phyloP scores from a whole-genome alignment of 805 yeast genomes.

The Pichia occidentalis region DNA sequence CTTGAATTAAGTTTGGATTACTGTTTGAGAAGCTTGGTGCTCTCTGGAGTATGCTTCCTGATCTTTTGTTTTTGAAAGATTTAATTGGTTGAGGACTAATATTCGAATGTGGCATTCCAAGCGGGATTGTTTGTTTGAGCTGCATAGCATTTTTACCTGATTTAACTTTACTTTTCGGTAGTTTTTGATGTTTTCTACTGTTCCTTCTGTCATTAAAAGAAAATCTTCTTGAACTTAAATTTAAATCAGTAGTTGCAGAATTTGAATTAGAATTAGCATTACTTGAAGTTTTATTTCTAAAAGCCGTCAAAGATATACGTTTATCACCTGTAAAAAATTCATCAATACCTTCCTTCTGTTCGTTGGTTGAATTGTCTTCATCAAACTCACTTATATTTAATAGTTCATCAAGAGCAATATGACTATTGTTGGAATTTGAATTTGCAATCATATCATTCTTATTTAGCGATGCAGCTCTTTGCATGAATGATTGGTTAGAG shows the following conservation, averaged over 20 bases:
- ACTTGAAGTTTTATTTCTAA: slow-evolving; percentile 56
- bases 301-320: slow-evolving; percentile 80
- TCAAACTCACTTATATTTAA: slow-evolving; percentile 85
- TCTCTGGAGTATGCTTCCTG: no score
- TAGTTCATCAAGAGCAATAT: slow-evolving; percentile 59
- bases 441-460: slow-evolving; percentile 6
- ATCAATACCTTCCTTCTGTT: slow-evolving; percentile 8
- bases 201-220: slow-evolving; percentile 20
- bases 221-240: slow-evolving; percentile 17
- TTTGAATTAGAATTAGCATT: not conserved
- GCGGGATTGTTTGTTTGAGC: no score
- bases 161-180: slow-evolving; percentile 20
- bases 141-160: no score
- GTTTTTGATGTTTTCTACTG: slow-evolving; percentile 12
- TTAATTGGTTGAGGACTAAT: no score
- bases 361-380: slow-evolving; percentile 30
- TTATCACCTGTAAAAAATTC: slow-evolving; percentile 27
- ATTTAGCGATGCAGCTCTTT: slow-evolving; percentile 17
- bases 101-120: no score
- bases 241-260: not conserved
- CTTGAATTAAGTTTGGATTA: not conserved
- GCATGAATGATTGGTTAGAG: slow-evolving; percentile 22
- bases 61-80: no score
- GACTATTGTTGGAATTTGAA: slow-evolving; percentile 11
- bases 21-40: no score